Evolutionary conservation across 768 basidiomycete species (phyloP), one percentile per base, ranked within the genome.

Genomic region (Boletus reticulatus): DNA sequence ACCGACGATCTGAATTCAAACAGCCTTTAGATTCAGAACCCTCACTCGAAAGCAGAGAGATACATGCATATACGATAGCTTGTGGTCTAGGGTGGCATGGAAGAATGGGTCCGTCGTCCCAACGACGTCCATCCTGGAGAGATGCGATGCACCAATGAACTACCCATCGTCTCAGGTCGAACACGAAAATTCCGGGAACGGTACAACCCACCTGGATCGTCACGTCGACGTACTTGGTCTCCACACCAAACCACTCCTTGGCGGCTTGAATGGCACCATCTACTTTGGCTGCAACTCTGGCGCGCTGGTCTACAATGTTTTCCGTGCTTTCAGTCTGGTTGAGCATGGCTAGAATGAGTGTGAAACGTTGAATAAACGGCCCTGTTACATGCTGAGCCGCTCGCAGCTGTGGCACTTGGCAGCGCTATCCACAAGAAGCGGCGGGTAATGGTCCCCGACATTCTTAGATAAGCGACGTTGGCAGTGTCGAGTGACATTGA

Each of bases 81-180:
- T 75, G 52, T 80, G 72, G 66, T 91, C 87, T 38, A 90, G 68
- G 53, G 78, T 81, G 11, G 88, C 88, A 17, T 84, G 76, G 63
- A 91, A 87, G 62, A 88, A 90, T 6, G 89, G 87, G 71, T 90
- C 85, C 1, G 83, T 82, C 12, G 74, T 70, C 31, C 77, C 79
- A 0, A 86, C 77, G 10, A 88, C 78, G 59, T 89, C 87, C 79
- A 87, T 82, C 76, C 78, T 85, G 0, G 89, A 87, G 27, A 92
- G 65, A 1, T 79, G 80, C 16, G 80, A 81, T 6, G 88, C 89
- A 4, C 86, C 84, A 45, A 90, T 88, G 53, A 91, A 89, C 82
- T 87, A 50, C 37, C n/a, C 16, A 19, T 37, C 7, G 11, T n/a
- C 6, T 68, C 17, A 66, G 53, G 43, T 24, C 31, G 20, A 31